phyloP scores from a whole-genome alignment of 2,329 filamentous ascomycete genomes.

The Aspergillus puulaauensis region DNA sequence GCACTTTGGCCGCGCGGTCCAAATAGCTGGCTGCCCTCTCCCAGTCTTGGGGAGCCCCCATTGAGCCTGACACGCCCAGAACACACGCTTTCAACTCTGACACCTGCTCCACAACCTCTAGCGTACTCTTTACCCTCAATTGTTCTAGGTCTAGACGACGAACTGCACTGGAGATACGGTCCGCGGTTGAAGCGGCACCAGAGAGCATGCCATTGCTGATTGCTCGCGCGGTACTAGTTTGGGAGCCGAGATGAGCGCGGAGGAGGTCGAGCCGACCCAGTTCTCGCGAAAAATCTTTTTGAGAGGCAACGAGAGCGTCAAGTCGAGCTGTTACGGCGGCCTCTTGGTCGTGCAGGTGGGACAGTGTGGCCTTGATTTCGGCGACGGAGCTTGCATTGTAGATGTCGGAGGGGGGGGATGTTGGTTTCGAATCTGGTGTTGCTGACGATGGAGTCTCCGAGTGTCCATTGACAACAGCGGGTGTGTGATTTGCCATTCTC shows the following conservation, averaged over 20 bases:
- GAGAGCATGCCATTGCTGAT: slow-evolving; percentile 91
- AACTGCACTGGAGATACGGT: slow-evolving; percentile 81
- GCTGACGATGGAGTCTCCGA: slow-evolving; percentile 5
- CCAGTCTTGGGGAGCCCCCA: slow-evolving; percentile 98
- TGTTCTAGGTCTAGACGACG: slow-evolving; percentile 89
- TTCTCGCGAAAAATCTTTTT: slow-evolving; percentile 83
- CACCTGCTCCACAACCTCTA: slow-evolving; percentile 92
- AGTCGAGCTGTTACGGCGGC: slow-evolving; percentile 71
- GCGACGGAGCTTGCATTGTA: slow-evolving; percentile 71
- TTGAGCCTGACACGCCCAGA: slow-evolving; percentile 87
- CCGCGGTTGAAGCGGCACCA: slow-evolving; percentile 79
- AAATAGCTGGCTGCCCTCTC: slow-evolving; percentile 92
- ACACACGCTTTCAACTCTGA: slow-evolving; percentile 96
- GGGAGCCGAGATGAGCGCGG: slow-evolving; percentile 81
- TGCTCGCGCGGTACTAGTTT: slow-evolving; percentile 76
- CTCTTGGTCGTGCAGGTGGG: slow-evolving; percentile 74
- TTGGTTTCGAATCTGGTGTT: slow-evolving; percentile 7
- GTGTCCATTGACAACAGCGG: slow-evolving; percentile 28
- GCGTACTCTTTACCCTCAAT: slow-evolving; percentile 81
- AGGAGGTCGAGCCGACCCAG: slow-evolving; percentile 84
- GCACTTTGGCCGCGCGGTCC: slow-evolving; percentile 76
- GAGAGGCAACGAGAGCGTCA: slow-evolving; percentile 73
- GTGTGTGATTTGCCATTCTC: slow-evolving; percentile 22
- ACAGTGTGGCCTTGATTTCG: slow-evolving; percentile 76
- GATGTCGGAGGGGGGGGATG: slow-evolving; percentile 44